A percentile compares a stretch with the other conserved stretches of the same genome.
Conservation (phyloP, 1,284 basidiomycete genomes). For the Leccinum subrobustum region DNA sequence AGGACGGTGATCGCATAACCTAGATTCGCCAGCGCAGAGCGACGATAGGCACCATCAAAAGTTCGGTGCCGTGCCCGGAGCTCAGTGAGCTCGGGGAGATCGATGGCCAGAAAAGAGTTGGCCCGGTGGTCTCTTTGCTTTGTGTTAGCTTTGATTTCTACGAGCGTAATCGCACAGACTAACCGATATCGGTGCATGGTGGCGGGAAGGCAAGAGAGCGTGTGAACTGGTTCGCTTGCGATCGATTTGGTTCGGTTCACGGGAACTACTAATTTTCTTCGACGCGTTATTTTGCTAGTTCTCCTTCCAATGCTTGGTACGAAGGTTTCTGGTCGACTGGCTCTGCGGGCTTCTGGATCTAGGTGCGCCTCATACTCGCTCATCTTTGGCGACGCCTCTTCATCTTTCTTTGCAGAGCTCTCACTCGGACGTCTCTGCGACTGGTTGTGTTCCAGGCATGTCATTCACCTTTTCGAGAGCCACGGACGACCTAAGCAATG, state of each 20-base stretch:
- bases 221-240: constrained; percentile 22
- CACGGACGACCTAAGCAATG: constrained; percentile 6
- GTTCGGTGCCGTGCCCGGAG: constrained; percentile 77
- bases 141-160: neutral
- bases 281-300: neutral
- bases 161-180: neutral
- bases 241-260: constrained; percentile 16
- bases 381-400: constrained; percentile 6
- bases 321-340: constrained; percentile 26
- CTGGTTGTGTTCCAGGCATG: constrained; percentile 26
- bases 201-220: constrained; percentile 2
- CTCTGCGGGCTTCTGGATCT: constrained; percentile 23
- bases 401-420: constrained; percentile 11
- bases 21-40: constrained; percentile 72
- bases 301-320: constrained; percentile 20
- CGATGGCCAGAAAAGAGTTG: constrained; percentile 54
- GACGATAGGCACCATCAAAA: constrained; percentile 78
- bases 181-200: constrained; percentile 30
- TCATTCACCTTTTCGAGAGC: neutral
- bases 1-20: constrained; percentile 75
- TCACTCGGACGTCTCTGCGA: constrained; percentile 10
- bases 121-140: constrained; percentile 55
- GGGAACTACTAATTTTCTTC: constrained; percentile 4
- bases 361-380: constrained; percentile 17
- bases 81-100: constrained; percentile 69